Evolutionary conservation across 2,329 filamentous ascomycete genomes (phyloP), one percentile per base, ranked within the genome.

Genomic region (Neonectria punicea): DNA sequence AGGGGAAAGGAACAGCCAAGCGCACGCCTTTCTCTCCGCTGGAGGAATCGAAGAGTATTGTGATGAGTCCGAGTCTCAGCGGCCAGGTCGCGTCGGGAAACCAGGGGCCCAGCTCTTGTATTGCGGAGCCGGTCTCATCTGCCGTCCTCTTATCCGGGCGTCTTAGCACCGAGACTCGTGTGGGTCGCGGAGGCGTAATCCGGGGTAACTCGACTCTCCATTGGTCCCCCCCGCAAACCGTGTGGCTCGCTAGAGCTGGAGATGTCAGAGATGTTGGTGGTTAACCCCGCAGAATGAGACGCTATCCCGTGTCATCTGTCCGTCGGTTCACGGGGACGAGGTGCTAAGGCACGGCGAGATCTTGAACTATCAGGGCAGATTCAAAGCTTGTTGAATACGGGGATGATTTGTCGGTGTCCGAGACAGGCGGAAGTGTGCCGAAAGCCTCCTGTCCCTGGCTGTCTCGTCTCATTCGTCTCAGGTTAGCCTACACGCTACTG

Each of bases 71-170:
- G 36, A 41, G 7, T n/a, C 36, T 6, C 50, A 61, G 25, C 16
- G 39, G 9, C 41, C 18, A 39, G 43, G 46, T 41, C 44, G 39
- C 30, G 32, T 18, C 41, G 41, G 47, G 50, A 55, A 49, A 43
- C 58, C 32, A 41, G 30, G 49, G 47, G 56, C 41, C 20, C 13
- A 43, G 22, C 7, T 32, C 16, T 16, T 11, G 16, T 25, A 13
- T n/a, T 20, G 41, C 53, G 18, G 11, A 47, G 58, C 58, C 58
- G 50, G n/a, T 10, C 43, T 61, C 50, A 61, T 47, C 53, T 61
- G 58, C 58, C 58, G 58, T 41, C 16, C 22, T 16, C 22, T 22
- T 44, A 55, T 20, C 58, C 58, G 58, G 46, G 30, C 58, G 30
- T 41, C 30, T 44, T 53, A 53, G 58, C 4, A 20, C 39, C 22